Conservation (phyloP, 2,329 filamentous ascomycete genomes). For the Curvularia lunata region DNA sequence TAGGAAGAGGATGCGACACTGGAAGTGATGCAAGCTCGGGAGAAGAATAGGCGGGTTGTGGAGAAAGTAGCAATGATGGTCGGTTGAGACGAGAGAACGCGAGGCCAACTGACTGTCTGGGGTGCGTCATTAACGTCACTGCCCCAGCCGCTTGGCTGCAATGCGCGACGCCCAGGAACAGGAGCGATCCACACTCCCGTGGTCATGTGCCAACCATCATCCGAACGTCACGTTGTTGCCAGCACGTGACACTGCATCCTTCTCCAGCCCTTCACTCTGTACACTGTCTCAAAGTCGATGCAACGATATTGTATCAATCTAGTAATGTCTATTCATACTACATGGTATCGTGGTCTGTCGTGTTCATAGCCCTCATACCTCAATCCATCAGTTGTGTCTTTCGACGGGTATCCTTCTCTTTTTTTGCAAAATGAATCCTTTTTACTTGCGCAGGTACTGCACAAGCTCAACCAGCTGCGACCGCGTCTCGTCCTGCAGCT, state of each 20-base stretch:
- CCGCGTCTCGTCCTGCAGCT: slow-evolving; percentile 75
- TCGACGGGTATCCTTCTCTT: slow-evolving; percentile 36
- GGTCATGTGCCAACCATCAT: slow-evolving; percentile 13
- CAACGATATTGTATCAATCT: slow-evolving; percentile 7
- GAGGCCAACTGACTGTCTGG: slow-evolving; percentile 16
- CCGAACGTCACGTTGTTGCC: background rate
- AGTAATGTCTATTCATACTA: slow-evolving; percentile 23
- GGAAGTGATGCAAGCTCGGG: background rate
- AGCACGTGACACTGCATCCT: background rate
- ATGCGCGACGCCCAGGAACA: slow-evolving; percentile 25
- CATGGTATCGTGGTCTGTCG: slow-evolving; percentile 30
- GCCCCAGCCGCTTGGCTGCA: slow-evolving; percentile 12
- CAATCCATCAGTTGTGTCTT: slow-evolving; percentile 33
- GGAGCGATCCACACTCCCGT: slow-evolving; percentile 14
- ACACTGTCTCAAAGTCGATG: background rate
- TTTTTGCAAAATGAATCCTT: slow-evolving; percentile 25
- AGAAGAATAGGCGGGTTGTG: background rate
- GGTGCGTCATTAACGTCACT: slow-evolving; percentile 28
- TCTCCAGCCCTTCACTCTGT: background rate
- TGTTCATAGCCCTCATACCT: slow-evolving; percentile 24
- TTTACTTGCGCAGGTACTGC: slow-evolving; percentile 54
- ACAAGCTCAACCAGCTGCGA: slow-evolving; percentile 70
- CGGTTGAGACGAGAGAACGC: slow-evolving; percentile 19
- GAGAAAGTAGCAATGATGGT: slow-evolving; percentile 4
- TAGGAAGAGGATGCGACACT: background rate